Conservation (phyloP, 441 rosid species). For the Metrosideros polymorpha region DNA sequence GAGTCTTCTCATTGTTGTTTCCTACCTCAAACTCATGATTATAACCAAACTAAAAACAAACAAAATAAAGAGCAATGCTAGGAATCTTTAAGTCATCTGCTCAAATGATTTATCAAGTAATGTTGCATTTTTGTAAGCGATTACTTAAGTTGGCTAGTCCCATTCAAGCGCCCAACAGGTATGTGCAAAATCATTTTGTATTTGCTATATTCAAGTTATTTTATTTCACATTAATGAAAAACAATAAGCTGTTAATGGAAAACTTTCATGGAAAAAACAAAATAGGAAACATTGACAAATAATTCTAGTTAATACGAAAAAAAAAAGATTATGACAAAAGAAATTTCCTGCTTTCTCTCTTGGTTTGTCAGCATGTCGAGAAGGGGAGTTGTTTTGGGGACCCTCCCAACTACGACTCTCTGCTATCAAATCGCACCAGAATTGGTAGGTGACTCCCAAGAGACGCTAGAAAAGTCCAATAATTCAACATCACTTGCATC, state of each 20-base stretch:
- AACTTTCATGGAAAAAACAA: background rate
- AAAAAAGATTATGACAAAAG: no score
- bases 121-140: no score
- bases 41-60: no score
- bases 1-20: background rate
- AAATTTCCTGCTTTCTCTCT: no score
- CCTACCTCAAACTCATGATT: background rate
- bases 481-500: background rate
- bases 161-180: no score
- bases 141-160: background rate
- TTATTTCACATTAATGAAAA: background rate
- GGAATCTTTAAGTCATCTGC: background rate
- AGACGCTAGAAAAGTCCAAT: background rate
- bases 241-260: background rate
- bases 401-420: background rate
- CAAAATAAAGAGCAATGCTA: no score
- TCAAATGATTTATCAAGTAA: background rate
- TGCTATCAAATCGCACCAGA: background rate
- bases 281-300: background rate
- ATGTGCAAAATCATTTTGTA: background rate
- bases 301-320: no score
- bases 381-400: background rate
- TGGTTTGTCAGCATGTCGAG: no score
- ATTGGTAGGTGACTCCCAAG: background rate
- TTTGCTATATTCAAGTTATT: background rate